Evolutionary conservation across 1,284 basidiomycete species (phyloP).

Genomic region (Boletus semigastroideus): DNA sequence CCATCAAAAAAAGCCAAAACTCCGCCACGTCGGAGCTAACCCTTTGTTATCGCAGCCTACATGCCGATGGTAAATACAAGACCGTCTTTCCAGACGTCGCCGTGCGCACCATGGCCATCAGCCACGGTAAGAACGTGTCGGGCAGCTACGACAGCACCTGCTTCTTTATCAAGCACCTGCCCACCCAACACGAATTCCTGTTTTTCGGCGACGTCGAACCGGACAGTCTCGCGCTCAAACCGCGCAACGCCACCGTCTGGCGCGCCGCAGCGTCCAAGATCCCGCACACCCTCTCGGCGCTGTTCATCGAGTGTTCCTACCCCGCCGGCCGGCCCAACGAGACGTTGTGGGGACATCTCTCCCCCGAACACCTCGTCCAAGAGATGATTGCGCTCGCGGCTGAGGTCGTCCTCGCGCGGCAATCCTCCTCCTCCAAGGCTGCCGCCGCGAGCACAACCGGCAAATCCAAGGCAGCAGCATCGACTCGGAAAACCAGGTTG

Average conservation of each 20-base stretch:
- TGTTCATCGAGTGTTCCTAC: constrained; percentile 88
- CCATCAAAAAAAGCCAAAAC: neutral
- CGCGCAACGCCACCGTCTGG: constrained; percentile 68
- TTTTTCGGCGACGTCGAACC: constrained; percentile 87
- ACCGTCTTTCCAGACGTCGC: constrained; percentile 55
- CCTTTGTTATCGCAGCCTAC: constrained; percentile 34
- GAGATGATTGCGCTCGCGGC: constrained; percentile 66
- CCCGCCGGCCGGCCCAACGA: constrained; percentile 60
- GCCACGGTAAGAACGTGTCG: constrained; percentile 60
- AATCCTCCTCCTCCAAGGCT: constrained; percentile 10
- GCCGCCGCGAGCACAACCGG: neutral
- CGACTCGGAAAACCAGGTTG: too few relatives aligned
- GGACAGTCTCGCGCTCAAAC: constrained; percentile 59
- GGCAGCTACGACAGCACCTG: constrained; percentile 68
- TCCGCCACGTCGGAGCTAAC: constrained; percentile 11
- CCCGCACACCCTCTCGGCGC: constrained; percentile 55
- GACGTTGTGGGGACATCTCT: constrained; percentile 74
- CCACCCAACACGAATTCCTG: constrained; percentile 60
- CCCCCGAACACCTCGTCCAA: constrained; percentile 65
- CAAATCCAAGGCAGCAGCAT: neutral
- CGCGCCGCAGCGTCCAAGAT: constrained; percentile 67
- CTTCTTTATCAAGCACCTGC: constrained; percentile 71
- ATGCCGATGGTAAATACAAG: constrained; percentile 49
- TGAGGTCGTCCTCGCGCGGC: constrained; percentile 55
- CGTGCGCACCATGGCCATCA: constrained; percentile 65